A percentile compares a stretch with the other conserved stretches of the same genome.
Evolutionary conservation across 768 basidiomycete species (phyloP).

Genomic region (Auricularia auricula-judae): DNA sequence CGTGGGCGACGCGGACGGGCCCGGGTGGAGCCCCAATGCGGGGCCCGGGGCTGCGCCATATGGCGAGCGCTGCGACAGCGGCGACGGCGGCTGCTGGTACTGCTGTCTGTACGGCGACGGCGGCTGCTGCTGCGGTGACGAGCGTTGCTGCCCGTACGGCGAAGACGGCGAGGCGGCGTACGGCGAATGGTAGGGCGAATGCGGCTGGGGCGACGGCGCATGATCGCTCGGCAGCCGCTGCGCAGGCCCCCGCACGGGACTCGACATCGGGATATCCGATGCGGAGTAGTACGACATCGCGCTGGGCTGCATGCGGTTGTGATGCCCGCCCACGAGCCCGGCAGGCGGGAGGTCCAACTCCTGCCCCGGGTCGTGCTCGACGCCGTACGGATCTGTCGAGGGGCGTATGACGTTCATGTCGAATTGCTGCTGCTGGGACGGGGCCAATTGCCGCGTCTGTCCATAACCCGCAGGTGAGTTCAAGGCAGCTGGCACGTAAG

Average conservation of each 20-base stretch:
- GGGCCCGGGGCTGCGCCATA: not conserved
- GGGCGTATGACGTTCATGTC: not conserved
- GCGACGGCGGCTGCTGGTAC: not conserved
- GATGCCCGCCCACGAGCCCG: not conserved
- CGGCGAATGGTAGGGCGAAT: no score
- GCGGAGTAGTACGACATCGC: constrained; percentile 49
- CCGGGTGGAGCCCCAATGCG: not conserved
- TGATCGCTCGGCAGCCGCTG: not conserved
- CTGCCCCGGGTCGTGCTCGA: not conserved
- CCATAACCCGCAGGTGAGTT: not conserved
- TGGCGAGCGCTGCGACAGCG: not conserved
- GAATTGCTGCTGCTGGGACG: not conserved
- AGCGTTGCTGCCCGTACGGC: not conserved
- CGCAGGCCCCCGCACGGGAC: not conserved
- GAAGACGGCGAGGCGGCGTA: not conserved
- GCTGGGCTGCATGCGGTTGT: not conserved
- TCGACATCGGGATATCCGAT: constrained; percentile 27
- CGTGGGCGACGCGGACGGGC: not conserved
- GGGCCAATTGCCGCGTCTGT: not conserved
- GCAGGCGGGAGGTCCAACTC: not conserved
- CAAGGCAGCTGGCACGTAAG: not conserved
- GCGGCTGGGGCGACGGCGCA: not conserved
- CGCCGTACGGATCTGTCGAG: not conserved
- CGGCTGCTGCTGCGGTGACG: not conserved
- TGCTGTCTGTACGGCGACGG: not conserved